Base-by-base conservation (phyloP, 192 early-diverging fungal genomes). In the Nowakowskiella sp. region DNA sequence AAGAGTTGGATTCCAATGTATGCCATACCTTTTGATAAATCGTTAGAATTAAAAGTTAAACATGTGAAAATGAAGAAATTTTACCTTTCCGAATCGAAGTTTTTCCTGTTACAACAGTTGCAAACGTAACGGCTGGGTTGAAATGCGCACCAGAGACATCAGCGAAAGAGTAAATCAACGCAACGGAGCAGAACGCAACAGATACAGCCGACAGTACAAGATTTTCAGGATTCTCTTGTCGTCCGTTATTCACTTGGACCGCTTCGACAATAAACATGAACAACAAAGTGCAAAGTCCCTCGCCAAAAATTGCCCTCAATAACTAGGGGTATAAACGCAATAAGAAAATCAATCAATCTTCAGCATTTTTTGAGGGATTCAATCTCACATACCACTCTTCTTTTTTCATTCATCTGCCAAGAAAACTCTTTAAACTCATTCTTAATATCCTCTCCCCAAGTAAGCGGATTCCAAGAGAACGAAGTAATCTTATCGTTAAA, bases 121-220 rank as follows among this genome's bases (percentile, higher is more conserved):
- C 79, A 58, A 78, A 78, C 19, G 79, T 81, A 5, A 81, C 79
- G 13, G 78, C 79, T 23, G 79, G 79, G 63, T 81, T 81, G 59
- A 81, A 81, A 48, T 81, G 79, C 5, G 79, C 79, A 48, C 79
- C 79, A 21, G 73, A 76, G 8, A 81, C 79, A 62, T 81, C 79
- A 21, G 79, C 79, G 71, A 81, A 81, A 5, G 76, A 76, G 59
- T 81, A 81, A 42, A 81, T 79, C 8, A 78, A 48, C 0, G 79
- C 79, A 39, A 81, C 71, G 7, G 53, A 30, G 13, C 34, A 48
- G 22, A 81, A 73, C 3, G 72, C 79, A 9, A 74, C 77, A 2
- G 70, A 69, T 24, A 81, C 60, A 28, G 64, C 66, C 33, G 56
- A 60, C 4, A 81, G 66, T 8, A 73, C 72, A 27, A 75, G 55